These are phyloP conservation scores for Ceratonia siliqua DNA, from an alignment of 306 rosid genomes.

Conservation along the genomic window DNA sequence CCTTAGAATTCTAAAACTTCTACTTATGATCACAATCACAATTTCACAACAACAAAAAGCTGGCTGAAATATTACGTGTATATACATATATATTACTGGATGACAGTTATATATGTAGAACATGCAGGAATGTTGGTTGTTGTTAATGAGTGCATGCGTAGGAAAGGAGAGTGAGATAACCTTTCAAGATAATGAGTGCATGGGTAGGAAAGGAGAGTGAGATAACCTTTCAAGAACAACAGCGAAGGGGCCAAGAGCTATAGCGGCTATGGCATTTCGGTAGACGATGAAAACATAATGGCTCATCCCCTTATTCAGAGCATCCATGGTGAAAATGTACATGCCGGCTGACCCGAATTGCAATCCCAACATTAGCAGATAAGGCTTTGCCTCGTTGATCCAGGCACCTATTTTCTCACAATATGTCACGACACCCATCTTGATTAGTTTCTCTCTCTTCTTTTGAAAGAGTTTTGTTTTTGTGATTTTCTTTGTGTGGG, in stretches of 20 bases:
- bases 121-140: too few species aligned
- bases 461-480: neutral
- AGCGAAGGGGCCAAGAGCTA: conserved; percentile 47
- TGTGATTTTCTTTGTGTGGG: neutral
- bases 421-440: neutral
- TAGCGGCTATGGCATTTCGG: conserved; percentile 45
- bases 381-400: conserved; percentile 52
- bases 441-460: neutral
- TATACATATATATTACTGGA: too few species aligned
- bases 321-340: conserved; percentile 52
- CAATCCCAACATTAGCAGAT: conserved; percentile 59
- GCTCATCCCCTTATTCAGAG: conserved; percentile 66
- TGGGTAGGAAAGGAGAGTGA: neutral
- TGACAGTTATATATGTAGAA: too few species aligned
- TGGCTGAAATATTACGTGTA: neutral
- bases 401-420: conserved; percentile 27
- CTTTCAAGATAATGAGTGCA: neutral
- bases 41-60: neutral
- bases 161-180: too few species aligned
- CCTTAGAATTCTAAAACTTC: neutral
- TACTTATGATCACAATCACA: neutral
- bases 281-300: conserved; percentile 50
- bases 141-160: too few species aligned
- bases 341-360: conserved; percentile 90
- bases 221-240: conserved; percentile 45